These are phyloP conservation scores for Basipetospora chlamydospora DNA, from an alignment of 2,329 filamentous ascomycete species.

Conservation along the genomic window DNA sequence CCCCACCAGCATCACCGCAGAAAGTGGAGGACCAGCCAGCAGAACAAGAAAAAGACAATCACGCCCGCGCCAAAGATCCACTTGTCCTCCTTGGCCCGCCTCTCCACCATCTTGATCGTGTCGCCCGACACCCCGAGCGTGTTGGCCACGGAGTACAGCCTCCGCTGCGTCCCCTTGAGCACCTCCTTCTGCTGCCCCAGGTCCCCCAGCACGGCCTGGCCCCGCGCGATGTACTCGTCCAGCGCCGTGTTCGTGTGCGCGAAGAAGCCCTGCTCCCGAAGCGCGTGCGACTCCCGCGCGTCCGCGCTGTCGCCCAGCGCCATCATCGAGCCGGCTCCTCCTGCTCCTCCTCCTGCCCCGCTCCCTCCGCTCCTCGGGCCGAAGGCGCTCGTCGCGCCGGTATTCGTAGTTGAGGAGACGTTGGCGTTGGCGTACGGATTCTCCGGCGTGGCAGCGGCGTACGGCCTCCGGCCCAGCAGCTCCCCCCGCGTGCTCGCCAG, in stretches of 20 bases:
- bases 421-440: constrained; percentile 83
- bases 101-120: constrained; percentile 92
- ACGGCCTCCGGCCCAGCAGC: constrained; percentile 71
- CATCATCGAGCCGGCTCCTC: too few relatives aligned
- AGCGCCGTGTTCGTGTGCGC: constrained; percentile 66
- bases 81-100: constrained; percentile 85
- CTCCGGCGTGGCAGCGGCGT: constrained; percentile 66
- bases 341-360: background rate
- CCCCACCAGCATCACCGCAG: constrained; percentile 38
- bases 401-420: too few relatives aligned
- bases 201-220: constrained; percentile 79
- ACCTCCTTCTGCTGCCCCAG: constrained; percentile 83
- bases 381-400: too few relatives aligned
- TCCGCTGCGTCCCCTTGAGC: constrained; percentile 84
- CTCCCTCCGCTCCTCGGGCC: background rate
- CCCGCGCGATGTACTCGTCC: constrained; percentile 86
- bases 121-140: constrained; percentile 88
- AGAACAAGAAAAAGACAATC: constrained; percentile 76
- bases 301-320: constrained; percentile 45
- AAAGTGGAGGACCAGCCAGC: constrained; percentile 79
- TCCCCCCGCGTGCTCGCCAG: constrained; percentile 57
- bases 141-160: constrained; percentile 83
- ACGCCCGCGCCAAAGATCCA: constrained; percentile 93
- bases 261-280: constrained; percentile 85
- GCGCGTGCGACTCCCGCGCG: constrained; percentile 63